These are phyloP conservation scores for Globisporangium acanthophoron DNA, from an alignment of 352 stramenopile species.

Conservation along the genomic window DNA sequence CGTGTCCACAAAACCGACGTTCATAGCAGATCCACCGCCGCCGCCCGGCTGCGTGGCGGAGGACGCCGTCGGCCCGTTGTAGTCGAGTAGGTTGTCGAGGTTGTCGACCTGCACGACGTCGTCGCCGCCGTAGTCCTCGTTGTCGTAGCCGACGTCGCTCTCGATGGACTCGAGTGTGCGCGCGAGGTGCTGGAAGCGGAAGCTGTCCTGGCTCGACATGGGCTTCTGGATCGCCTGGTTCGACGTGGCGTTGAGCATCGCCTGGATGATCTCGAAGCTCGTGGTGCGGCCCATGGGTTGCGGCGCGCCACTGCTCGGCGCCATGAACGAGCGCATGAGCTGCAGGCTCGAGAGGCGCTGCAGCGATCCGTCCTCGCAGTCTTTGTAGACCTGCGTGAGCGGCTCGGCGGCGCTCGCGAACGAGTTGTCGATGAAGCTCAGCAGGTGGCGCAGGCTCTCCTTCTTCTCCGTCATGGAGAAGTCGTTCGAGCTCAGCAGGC, in stretches of 20 bases:
- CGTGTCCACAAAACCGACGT: slow-evolving; percentile 54
- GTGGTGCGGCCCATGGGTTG: slow-evolving; percentile 67
- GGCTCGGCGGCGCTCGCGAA: slow-evolving; percentile 73
- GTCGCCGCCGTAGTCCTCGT: slow-evolving; percentile 76
- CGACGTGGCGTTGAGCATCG: slow-evolving; percentile 80
- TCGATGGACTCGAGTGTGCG: slow-evolving; percentile 78
- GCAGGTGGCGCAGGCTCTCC: slow-evolving; percentile 69
- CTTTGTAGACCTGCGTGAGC: slow-evolving; percentile 78
- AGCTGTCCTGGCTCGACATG: slow-evolving; percentile 85
- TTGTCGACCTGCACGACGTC: slow-evolving; percentile 84
- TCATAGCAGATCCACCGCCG: slow-evolving; percentile 11
- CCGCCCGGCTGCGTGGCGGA: neutral
- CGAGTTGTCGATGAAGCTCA: slow-evolving; percentile 83
- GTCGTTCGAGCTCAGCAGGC: slow-evolving; percentile 73
- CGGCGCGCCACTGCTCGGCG: slow-evolving; percentile 15
- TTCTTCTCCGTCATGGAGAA: slow-evolving; percentile 87
- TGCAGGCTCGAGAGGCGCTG: slow-evolving; percentile 73
- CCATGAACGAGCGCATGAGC: slow-evolving; percentile 78
- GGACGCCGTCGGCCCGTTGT: slow-evolving; percentile 27
- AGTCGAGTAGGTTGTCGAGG: slow-evolving; percentile 80
- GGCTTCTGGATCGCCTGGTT: slow-evolving; percentile 84
- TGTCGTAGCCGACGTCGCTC: slow-evolving; percentile 76
- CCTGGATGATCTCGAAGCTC: slow-evolving; percentile 86
- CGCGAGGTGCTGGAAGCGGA: slow-evolving; percentile 79
- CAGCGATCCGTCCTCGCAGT: slow-evolving; percentile 62